These are phyloP conservation scores for Diplotaxis tenuifolia DNA, from an alignment of 345 rosid species.

Conservation along the genomic window DNA sequence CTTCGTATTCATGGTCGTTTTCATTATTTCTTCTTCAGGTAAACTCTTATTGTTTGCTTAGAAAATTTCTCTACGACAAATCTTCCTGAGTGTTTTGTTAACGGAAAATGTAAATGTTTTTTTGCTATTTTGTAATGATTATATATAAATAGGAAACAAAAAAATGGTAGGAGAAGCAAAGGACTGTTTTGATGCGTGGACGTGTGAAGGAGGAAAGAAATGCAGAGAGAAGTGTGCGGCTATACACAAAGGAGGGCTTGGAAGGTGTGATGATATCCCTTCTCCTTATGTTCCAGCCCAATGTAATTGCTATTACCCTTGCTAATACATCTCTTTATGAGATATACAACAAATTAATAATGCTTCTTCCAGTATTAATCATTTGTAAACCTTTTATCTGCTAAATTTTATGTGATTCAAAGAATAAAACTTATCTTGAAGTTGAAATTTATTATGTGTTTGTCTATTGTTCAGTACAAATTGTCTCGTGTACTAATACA, in stretches of 20 bases:
- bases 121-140: background rate
- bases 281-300: background rate
- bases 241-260: no score
- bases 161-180: background rate
- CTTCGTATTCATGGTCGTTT: background rate
- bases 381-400: background rate
- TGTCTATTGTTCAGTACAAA: no score
- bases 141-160: no score
- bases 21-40: background rate
- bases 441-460: slow-evolving; percentile 37
- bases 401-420: background rate
- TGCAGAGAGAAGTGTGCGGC: background rate
- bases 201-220: background rate
- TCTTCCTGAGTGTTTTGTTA: background rate
- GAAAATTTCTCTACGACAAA: no score
- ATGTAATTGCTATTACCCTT: background rate
- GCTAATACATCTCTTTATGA: background rate
- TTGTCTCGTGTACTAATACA: slow-evolving; percentile 33
- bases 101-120: background rate
- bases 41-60: no score
- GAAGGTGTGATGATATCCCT: background rate
- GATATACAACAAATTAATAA: background rate
- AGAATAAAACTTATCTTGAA: slow-evolving; percentile 41
- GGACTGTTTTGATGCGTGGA: background rate
- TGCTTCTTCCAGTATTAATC: background rate